phyloP scores from a whole-genome alignment of 2,329 filamentous ascomycete species.

The Lachnellula willkommii region DNA sequence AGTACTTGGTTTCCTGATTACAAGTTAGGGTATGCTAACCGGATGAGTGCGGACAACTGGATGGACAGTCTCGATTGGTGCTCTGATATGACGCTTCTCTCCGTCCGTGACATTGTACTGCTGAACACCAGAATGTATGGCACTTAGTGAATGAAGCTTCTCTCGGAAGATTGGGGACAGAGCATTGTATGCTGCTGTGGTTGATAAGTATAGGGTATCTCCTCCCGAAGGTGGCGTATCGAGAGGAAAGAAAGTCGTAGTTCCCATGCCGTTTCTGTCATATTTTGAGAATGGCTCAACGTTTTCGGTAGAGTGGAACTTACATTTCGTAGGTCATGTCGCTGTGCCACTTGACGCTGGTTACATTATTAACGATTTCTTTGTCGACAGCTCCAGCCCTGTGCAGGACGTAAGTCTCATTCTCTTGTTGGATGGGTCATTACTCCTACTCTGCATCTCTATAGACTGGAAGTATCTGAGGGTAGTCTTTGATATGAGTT shows the following conservation, averaged over 20 bases:
- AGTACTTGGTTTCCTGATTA: not conserved
- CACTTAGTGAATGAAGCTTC: constrained; percentile 69
- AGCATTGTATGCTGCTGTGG: constrained; percentile 70
- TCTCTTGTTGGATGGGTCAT: too few relatives aligned
- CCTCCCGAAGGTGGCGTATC: constrained; percentile 69
- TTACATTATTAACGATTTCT: too few relatives aligned
- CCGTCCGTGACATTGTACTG: constrained; percentile 61
- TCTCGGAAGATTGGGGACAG: constrained; percentile 71
- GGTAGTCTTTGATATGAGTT: not conserved
- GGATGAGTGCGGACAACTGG: constrained; percentile 72
- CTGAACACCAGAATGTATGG: constrained; percentile 72
- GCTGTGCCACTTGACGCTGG: too few relatives aligned
- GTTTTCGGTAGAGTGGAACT: too few relatives aligned
- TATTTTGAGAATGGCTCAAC: too few relatives aligned
- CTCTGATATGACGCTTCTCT: constrained; percentile 63
- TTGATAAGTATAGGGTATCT: constrained; percentile 74
- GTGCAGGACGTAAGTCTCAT: too few relatives aligned
- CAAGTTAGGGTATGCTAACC: constrained; percentile 46
- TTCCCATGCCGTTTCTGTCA: constrained; percentile 50
- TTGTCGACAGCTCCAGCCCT: too few relatives aligned
- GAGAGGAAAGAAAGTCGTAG: constrained; percentile 80
- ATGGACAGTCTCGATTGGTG: constrained; percentile 66
- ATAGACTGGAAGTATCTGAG: too few relatives aligned
- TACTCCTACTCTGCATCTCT: too few relatives aligned
- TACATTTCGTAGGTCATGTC: too few relatives aligned